A percentile compares a stretch with the other conserved stretches of the same genome.
These are phyloP conservation scores for Porphyrellus sp. DNA, from an alignment of 1,284 basidiomycete genomes.

Conservation along the genomic window DNA sequence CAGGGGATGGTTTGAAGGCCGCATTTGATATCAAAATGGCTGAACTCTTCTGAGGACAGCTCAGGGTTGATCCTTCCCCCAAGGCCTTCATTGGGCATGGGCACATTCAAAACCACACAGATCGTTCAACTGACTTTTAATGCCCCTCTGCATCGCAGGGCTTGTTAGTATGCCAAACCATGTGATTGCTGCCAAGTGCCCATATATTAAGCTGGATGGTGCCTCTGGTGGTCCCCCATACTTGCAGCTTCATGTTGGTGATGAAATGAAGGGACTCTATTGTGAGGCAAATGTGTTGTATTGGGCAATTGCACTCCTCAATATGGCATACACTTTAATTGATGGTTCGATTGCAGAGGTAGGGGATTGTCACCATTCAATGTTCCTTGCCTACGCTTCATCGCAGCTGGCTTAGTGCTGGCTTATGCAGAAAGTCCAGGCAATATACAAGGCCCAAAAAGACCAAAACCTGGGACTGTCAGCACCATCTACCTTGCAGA, in stretches of 20 bases:
- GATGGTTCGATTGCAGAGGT: background rate
- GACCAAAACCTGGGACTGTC: background rate
- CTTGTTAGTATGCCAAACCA: background rate
- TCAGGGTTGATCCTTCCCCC: no score
- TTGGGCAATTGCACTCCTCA: background rate
- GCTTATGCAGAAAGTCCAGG: background rate
- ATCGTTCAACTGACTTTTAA: background rate
- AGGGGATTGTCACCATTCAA: background rate
- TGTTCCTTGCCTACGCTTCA: background rate
- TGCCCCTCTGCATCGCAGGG: background rate
- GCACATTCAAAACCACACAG: background rate
- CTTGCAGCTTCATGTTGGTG: no score
- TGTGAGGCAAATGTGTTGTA: background rate
- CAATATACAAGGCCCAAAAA: background rate
- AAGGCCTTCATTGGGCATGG: no score
- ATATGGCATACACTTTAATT: background rate
- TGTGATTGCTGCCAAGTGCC: background rate
- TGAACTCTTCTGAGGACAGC: no score
- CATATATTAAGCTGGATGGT: background rate
- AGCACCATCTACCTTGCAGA: background rate
- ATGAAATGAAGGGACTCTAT: background rate
- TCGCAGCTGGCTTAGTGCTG: background rate
- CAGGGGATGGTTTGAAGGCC: no score
- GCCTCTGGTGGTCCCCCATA: background rate
- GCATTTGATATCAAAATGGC: no score